phyloP scores from a whole-genome alignment of 306 rosid species.

The Cicer cuneatum region DNA sequence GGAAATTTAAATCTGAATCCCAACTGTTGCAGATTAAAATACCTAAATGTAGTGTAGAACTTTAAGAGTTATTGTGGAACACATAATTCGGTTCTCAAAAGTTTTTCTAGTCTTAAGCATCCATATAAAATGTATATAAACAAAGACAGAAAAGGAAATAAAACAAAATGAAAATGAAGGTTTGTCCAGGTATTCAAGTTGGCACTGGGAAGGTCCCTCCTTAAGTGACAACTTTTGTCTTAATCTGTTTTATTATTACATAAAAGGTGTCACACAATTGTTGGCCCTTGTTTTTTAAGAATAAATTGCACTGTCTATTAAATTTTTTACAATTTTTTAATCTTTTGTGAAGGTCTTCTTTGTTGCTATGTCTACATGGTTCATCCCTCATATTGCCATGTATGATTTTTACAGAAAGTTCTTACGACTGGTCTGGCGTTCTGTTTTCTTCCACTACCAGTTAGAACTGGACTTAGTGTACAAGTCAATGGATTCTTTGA shows the following conservation, averaged over 20 bases:
- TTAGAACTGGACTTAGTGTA: slow-evolving; percentile 85
- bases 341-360: slow-evolving; percentile 37
- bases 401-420: slow-evolving; percentile 70
- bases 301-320: slow-evolving; percentile 38
- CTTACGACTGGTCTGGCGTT: slow-evolving; percentile 87
- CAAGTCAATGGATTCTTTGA: slow-evolving; percentile 98
- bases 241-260: slow-evolving; percentile 26
- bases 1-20: slow-evolving; percentile 10
- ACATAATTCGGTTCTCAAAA: too few relatives aligned
- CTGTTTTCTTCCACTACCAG: slow-evolving; percentile 97
- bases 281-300: slow-evolving; percentile 19
- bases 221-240: slow-evolving; percentile 2
- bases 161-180: slow-evolving; percentile 8
- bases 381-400: slow-evolving; percentile 47
- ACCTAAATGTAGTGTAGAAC: slow-evolving; percentile 1
- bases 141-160: background rate
- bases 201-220: slow-evolving; percentile 29
- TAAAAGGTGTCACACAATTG: background rate
- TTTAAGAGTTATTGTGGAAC: background rate
- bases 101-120: background rate
- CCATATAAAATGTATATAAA: background rate
- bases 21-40: slow-evolving; percentile 16
- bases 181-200: slow-evolving; percentile 36
- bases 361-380: slow-evolving; percentile 36
- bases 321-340: slow-evolving; percentile 27